Conservation (phyloP, 2,329 filamentous ascomycete species). For the Penicillium sp. region DNA sequence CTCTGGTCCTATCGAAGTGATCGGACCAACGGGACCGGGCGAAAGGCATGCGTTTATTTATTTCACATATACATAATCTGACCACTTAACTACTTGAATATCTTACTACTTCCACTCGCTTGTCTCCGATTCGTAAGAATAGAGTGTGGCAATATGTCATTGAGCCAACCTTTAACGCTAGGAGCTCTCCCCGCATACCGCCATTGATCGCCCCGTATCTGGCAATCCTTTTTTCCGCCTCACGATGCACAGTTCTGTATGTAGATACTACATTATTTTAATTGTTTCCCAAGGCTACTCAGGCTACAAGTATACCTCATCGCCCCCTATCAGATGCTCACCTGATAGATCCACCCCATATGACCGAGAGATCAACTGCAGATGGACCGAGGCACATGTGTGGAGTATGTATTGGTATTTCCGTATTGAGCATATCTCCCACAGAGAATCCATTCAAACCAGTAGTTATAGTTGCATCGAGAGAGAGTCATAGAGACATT, state of each 20-base stretch:
- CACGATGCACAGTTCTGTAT: not conserved
- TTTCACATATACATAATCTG: slow-evolving; percentile 17
- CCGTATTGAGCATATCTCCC: not conserved
- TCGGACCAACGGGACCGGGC: slow-evolving; percentile 24
- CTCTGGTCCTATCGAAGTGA: slow-evolving; percentile 6
- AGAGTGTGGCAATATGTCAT: not conserved
- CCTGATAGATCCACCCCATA: not conserved
- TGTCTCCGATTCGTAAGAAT: not conserved
- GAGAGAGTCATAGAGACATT: not conserved
- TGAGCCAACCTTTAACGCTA: not conserved
- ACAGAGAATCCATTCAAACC: not conserved
- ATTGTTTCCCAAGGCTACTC: no score
- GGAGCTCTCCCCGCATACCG: slow-evolving; percentile 5
- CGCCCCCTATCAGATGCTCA: not conserved
- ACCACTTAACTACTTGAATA: not conserved
- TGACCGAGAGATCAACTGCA: slow-evolving; percentile 1
- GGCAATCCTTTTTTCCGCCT: not conserved
- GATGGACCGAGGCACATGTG: slow-evolving; percentile 8
- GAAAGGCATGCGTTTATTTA: slow-evolving; percentile 14
- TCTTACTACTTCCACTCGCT: not conserved
- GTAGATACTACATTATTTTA: no score
- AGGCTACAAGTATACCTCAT: no score
- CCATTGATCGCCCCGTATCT: slow-evolving; percentile 6
- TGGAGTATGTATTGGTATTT: slow-evolving; percentile 1
- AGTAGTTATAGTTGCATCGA: not conserved